phyloP scores from a whole-genome alignment of 345 rosid genomes.

The Aquilaria sinensis region DNA sequence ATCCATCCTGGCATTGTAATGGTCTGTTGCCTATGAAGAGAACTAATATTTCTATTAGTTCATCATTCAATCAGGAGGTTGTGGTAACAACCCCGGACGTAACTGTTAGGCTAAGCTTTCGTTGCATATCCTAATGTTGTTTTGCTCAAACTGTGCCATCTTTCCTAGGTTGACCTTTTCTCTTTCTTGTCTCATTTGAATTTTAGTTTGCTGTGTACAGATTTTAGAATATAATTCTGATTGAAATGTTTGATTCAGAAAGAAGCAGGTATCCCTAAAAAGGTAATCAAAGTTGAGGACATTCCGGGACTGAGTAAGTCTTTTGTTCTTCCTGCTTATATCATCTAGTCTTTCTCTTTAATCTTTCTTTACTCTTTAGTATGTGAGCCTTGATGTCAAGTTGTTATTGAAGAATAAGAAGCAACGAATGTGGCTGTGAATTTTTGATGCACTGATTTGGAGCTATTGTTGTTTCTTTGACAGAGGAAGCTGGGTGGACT shows the following conservation, averaged over 20 bases:
- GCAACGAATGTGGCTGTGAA: neutral
- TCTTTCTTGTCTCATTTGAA: neutral
- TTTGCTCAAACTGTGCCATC: neutral
- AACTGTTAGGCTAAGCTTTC: too few species aligned
- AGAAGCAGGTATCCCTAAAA: constrained; percentile 81
- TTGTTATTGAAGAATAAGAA: neutral
- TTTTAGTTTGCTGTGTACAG: neutral
- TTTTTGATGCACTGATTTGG: constrained; percentile 7
- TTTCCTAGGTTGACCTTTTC: neutral
- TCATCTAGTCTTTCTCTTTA: neutral
- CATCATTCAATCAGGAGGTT: too few species aligned
- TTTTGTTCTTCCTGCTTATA: constrained; percentile 4
- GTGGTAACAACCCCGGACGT: too few species aligned
- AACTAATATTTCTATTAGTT: too few species aligned
- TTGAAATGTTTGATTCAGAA: constrained; percentile 42
- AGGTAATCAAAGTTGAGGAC: constrained; percentile 71
- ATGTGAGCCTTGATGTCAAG: neutral
- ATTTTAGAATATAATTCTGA: constrained; percentile 16
- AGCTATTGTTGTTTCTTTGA: constrained; percentile 16
- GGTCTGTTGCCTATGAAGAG: too few species aligned
- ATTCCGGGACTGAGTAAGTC: constrained; percentile 92
- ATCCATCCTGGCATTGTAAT: too few species aligned
- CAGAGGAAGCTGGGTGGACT: constrained; percentile 98
- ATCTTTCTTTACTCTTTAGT: constrained; percentile 2
- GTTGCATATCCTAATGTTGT: too few species aligned